Evolutionary conservation across 2,329 filamentous ascomycete species (phyloP), one percentile per base, ranked within the genome.

Genomic region (Fonsecaea multimorphosa): DNA sequence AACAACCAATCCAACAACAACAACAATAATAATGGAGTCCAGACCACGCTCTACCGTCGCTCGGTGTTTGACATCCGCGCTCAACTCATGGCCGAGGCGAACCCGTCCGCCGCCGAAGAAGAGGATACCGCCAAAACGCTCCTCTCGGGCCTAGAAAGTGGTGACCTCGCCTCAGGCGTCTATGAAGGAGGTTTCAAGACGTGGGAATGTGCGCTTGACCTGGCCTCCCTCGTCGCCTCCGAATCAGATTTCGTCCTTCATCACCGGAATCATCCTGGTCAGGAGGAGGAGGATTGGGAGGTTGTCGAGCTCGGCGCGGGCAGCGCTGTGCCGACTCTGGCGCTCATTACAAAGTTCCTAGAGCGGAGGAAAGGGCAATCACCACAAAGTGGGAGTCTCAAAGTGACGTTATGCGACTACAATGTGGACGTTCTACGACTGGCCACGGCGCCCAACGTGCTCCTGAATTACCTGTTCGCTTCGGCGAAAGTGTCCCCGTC

Each of bases 111-210:
- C 32, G 40, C 69, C n/a, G 58, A 51, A 19, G 55, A 63, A 36
- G 59, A 56, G 32, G 74, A 79, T 24, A 74, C 77, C 24, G 61
- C 62, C 61, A 79, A 82, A 40, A 74, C 76, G 38, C 74, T 83
- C 24, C 77, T 82, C 44, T 74, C 79, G 1, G 82, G 83, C 8
- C 78, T 87, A 3, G 81, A 83, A 58, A 78, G 84, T 61, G 83
- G 84, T 72, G 80, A 89, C 61, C 82, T 82, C 52, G 83, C 85
- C 29, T 66, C 67, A 3, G 84, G 85, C 66, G 78, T 89, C 72
- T 89, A 89, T 73, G 87, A 89, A 77, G 87, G 87, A 67, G 87
- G 87, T 4, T 88, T 89, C 78, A 89, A 89, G 61, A 89, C 86
- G 19, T 89, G 87, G 87, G 87, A 89, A 76, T 89, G 87, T 74